Evolutionary conservation across 2,329 filamentous ascomycete species (phyloP), one percentile per base, ranked within the genome.

Genomic region (Stagonosporopsis rhizophila): DNA sequence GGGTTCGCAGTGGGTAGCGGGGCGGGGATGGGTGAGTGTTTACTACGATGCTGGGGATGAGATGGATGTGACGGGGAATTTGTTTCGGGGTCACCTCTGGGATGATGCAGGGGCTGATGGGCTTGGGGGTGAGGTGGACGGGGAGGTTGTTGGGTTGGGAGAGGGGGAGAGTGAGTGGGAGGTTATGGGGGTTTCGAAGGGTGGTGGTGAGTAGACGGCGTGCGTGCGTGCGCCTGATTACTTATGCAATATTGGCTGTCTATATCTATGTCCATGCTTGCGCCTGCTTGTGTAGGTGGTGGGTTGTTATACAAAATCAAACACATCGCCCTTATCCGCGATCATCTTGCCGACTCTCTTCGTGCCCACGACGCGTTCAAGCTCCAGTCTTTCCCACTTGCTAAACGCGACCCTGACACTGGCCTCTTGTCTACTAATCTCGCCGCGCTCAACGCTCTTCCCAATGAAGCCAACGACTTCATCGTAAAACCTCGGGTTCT

Each of bases 281-380:
- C n/a, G 34, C 19, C 34, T 35, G 19, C 19, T 6, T 19, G 15
- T 19, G n/a, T n/a, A n/a, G n/a, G n/a, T n/a, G n/a, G n/a, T n/a
- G n/a, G n/a, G n/a, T n/a, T n/a, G n/a, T 28, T 64, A 96, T 59
- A 96, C 82, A 82, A 98, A 98, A 72, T 96, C 93, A 84, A 98
- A 99, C 1, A 91, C 95, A 83, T 98, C 94, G 3, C 85, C 85
- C 70, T 86, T 87, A 67, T 96, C 92, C 59, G 83, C 85, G 53
- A 97, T 80, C 92, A 99, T 95, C 74, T 87, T 90, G 15, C 87
- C 87, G 6, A 95, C 87, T 60, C 95, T 85, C 78, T 89, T 86
- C 2, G 85, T 90, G 1, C 95, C 95, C 2, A 93, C 93, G 35
- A 98, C 81, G 54, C 95, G 84, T 81, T 99, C 95, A 67, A 98